Conservation (phyloP, 192 early-diverging fungal species). For the Linnemannia elongata region DNA sequence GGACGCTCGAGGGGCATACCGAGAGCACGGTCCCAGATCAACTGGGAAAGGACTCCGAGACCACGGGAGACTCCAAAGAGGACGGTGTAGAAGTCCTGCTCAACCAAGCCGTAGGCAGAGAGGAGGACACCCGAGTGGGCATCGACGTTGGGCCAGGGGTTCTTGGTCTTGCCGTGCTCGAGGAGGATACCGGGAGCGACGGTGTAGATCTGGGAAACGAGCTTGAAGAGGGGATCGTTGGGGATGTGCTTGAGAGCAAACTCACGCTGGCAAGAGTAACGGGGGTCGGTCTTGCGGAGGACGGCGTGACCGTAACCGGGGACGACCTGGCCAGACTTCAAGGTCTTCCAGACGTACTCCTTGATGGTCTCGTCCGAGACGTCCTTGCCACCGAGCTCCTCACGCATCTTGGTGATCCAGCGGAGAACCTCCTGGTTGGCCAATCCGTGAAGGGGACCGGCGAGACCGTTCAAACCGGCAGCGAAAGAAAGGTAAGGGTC, state of each 20-base stretch:
- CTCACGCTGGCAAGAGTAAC: slow-evolving; percentile 98
- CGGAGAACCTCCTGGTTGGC: slow-evolving; percentile 99
- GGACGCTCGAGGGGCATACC: slow-evolving; percentile 95
- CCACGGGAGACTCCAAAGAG: slow-evolving; percentile 99
- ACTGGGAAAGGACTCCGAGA: slow-evolving; percentile 93
- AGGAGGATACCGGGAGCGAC: slow-evolving; percentile 95
- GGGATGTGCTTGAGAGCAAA: slow-evolving; percentile 99
- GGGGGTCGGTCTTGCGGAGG: slow-evolving; percentile 92
- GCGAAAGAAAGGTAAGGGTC: slow-evolving; percentile 99
- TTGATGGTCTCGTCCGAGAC: slow-evolving; percentile 95
- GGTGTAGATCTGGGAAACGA: slow-evolving; percentile 97
- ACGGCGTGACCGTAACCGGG: slow-evolving; percentile 99
- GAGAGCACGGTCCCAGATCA: slow-evolving; percentile 98
- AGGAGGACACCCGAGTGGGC: slow-evolving; percentile 98
- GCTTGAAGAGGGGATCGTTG: slow-evolving; percentile 95
- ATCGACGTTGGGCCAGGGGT: slow-evolving; percentile 99
- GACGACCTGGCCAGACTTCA: slow-evolving; percentile 96
- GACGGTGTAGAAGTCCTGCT: slow-evolving; percentile 99
- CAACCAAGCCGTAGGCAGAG: slow-evolving; percentile 94
- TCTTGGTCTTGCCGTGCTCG: slow-evolving; percentile 99
- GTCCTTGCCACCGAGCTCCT: slow-evolving; percentile 84
- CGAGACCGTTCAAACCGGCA: slow-evolving; percentile 96
- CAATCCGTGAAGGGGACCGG: slow-evolving; percentile 99
- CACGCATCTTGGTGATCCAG: slow-evolving; percentile 95
- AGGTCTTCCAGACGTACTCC: slow-evolving; percentile 96